Evolutionary conservation across 2,329 filamentous ascomycete species (phyloP).

Genomic region (Colletotrichum karsti): DNA sequence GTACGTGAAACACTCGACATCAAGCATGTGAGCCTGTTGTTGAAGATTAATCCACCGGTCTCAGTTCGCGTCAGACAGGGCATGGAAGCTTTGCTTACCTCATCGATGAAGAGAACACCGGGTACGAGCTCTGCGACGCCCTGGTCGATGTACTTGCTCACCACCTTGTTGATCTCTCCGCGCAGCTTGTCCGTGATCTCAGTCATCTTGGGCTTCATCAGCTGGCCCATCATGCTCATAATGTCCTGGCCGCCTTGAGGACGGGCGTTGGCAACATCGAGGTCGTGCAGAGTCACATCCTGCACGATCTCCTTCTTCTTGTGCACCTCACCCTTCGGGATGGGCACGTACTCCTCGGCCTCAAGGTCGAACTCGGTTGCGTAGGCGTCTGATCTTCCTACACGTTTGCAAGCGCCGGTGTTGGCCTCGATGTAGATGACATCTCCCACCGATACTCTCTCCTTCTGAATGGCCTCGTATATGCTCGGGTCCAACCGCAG

Average conservation of each 20-base stretch:
- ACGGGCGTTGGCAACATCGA: slow-evolving; percentile 94
- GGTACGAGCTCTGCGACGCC: slow-evolving; percentile 98
- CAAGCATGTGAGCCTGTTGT: slow-evolving; percentile 94
- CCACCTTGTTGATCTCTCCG: slow-evolving; percentile 97
- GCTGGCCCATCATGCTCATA: slow-evolving; percentile 99
- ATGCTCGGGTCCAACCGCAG: slow-evolving; percentile 95
- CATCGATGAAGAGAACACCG: slow-evolving; percentile 97
- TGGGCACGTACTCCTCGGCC: slow-evolving; percentile 98
- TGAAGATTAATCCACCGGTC: slow-evolving; percentile 26
- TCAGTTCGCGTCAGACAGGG: slow-evolving; percentile 11
- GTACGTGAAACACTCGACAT: slow-evolving; percentile 99
- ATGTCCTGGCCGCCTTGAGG: slow-evolving; percentile 98
- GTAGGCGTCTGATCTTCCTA: slow-evolving; percentile 95
- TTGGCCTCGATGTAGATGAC: slow-evolving; percentile 99
- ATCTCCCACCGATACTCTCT: slow-evolving; percentile 93
- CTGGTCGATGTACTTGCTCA: slow-evolving; percentile 98
- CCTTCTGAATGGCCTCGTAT: slow-evolving; percentile 99
- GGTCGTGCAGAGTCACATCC: slow-evolving; percentile 95
- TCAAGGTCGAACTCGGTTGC: slow-evolving; percentile 98
- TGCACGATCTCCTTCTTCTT: slow-evolving; percentile 99
- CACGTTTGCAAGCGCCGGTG: slow-evolving; percentile 96
- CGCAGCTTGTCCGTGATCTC: slow-evolving; percentile 98
- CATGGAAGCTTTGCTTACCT: slow-evolving; percentile 64
- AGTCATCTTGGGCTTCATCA: slow-evolving; percentile 99
- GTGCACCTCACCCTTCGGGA: slow-evolving; percentile 98